A percentile compares a stretch with the other conserved stretches of the same genome.
Conservation (phyloP, 345 rosid species). For the Cardiospermum halicacabum region DNA sequence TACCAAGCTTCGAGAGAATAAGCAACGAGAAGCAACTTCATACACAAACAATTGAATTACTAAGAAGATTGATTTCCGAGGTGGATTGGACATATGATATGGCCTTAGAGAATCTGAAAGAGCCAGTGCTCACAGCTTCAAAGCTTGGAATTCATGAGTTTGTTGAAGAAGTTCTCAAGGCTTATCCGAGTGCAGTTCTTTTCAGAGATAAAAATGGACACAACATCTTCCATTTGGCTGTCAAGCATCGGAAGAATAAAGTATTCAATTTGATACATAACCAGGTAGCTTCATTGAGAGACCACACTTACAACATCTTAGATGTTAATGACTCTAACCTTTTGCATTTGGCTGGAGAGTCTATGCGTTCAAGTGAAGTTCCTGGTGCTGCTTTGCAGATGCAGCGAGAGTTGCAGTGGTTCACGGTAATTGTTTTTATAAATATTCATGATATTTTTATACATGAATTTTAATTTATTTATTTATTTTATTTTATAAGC, state of each 20-base stretch:
- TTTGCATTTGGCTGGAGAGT: constrained; percentile 11
- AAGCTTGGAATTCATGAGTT: not conserved
- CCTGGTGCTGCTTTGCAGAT: constrained; percentile 19
- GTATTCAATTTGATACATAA: constrained; percentile 6
- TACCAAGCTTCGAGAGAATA: not conserved
- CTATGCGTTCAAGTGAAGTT: not conserved
- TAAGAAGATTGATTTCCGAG: not conserved
- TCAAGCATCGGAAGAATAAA: constrained; percentile 8
- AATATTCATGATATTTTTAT: not conserved
- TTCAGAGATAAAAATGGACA: not conserved
- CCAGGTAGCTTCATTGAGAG: constrained; percentile 5
- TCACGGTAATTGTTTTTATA: not conserved
- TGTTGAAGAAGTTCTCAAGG: not conserved
- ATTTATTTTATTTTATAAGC: no score
- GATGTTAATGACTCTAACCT: not conserved
- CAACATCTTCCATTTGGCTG: constrained; percentile 8
- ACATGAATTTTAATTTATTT: no score
- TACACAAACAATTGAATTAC: not conserved
- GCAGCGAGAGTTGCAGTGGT: constrained; percentile 7
- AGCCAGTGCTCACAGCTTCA: not conserved
- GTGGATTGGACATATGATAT: not conserved
- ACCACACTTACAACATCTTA: no score
- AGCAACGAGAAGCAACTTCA: not conserved
- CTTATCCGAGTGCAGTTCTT: not conserved
- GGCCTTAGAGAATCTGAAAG: not conserved